Evolutionary conservation across 768 basidiomycete species (phyloP).

Genomic region (Chalciporus sphaerocephalus): DNA sequence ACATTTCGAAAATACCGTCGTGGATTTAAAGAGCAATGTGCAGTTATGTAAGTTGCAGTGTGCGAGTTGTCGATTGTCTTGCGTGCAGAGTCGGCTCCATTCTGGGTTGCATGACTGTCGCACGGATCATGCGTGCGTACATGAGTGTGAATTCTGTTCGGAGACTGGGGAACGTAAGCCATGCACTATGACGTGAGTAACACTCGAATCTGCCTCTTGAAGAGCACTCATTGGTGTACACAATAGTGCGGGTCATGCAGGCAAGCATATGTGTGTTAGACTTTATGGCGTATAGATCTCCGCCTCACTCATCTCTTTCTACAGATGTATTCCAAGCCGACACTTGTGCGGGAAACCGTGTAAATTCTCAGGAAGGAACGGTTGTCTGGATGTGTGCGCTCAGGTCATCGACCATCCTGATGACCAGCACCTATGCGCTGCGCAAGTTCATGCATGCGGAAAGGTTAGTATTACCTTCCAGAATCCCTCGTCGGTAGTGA

Average conservation of each 20-base stretch:
- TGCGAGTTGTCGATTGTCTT: slow-evolving; percentile 43
- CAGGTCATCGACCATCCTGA: slow-evolving; percentile 49
- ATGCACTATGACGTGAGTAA: slow-evolving; percentile 48
- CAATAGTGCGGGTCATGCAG: slow-evolving; percentile 52
- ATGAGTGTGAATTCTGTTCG: slow-evolving; percentile 39
- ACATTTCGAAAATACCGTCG: slow-evolving; percentile 37
- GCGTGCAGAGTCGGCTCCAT: slow-evolving; percentile 45
- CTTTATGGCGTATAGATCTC: accelerated
- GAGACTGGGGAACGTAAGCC: slow-evolving; percentile 30
- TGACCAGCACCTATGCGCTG: slow-evolving; percentile 51
- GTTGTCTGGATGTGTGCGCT: slow-evolving; percentile 50
- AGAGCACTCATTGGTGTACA: background rate
- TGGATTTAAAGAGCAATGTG: slow-evolving; percentile 44
- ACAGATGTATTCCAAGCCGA: slow-evolving; percentile 47
- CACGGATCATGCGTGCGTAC: slow-evolving; percentile 45
- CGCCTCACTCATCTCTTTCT: background rate
- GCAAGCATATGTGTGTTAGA: slow-evolving; percentile 46
- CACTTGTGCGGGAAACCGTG: slow-evolving; percentile 58
- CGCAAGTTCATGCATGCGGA: slow-evolving; percentile 52
- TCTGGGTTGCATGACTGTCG: slow-evolving; percentile 45
- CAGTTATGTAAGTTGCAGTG: slow-evolving; percentile 52
- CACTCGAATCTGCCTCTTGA: background rate
- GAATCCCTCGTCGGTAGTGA: no score
- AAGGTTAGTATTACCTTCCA: slow-evolving; percentile 31
- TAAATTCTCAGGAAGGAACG: slow-evolving; percentile 40